Evolutionary conservation across 1,284 basidiomycete genomes (phyloP), one percentile per base, ranked within the genome.

Genomic region (Austropuccinia psidii): DNA sequence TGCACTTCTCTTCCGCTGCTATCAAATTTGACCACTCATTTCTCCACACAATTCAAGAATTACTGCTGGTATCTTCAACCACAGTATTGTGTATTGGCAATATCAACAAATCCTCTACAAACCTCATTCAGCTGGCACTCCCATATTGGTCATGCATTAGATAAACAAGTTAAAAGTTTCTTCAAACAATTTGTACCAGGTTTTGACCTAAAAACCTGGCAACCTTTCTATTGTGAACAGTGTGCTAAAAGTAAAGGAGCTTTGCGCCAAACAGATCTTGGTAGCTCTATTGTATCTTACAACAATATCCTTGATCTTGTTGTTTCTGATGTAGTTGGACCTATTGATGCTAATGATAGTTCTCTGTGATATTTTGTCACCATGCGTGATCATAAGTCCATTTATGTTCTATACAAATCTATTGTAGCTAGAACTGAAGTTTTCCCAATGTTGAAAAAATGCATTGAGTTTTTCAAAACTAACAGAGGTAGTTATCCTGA

Each of bases 291-390:
- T 4, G 24, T 65, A 5, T 47, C 62, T n/a, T 33, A 37, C 11
- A 19, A 65, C 3, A 17, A 50, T 3, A 5, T 27, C 3, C 62
- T 65, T 1, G 45, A 65, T 11, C 24, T 65, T 2, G 27, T 47
- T n/a, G 62, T 65, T 4, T 49, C 45, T 6, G 27, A 49, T 31
- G 62, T 65, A 5, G 41, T 65, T 43, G 62, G 62, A 6, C 62
- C 45, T 3, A 35, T 65, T 64, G 60, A 64, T 41, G 5, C n/a
- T 1, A 45, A 65, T 19, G 6, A 49, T 5, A 19, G 17, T 13
- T 37, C 39, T 4, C 6, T 17, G 9, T 13, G 13, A 19, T 64
- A 49, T 35, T 9, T 64, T 9, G 13, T 64, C 19, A 62, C 37
- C 5, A 7, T 62, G 8, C 11, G 39, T 17, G 60, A 61, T 37